Evolutionary conservation across 1,284 basidiomycete genomes (phyloP).

Genomic region (Puccinia sorghi): DNA sequence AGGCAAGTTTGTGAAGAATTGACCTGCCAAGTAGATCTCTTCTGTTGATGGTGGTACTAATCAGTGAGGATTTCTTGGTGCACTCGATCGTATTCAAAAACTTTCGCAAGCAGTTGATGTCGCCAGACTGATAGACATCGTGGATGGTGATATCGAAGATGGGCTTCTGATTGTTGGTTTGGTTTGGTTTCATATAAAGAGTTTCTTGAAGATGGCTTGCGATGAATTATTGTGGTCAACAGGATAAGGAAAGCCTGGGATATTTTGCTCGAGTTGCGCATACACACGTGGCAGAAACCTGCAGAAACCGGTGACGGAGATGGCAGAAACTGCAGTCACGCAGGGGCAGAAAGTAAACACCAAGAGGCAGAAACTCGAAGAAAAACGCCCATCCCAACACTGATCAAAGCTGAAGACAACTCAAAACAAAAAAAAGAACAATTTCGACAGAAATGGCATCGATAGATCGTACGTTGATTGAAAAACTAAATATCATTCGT

Average conservation of each 20-base stretch:
- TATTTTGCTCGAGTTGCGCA: background rate
- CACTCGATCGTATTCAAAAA: conserved; percentile 15
- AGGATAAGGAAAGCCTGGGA: no score
- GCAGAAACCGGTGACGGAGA: background rate
- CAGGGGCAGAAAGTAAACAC: no score
- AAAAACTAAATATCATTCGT: background rate
- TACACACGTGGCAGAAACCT: conserved; percentile 10
- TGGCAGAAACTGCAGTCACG: background rate
- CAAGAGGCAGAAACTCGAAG: no score
- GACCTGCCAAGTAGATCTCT: conserved; percentile 73
- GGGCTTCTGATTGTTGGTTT: background rate
- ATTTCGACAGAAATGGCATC: background rate
- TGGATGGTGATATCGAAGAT: conserved; percentile 42
- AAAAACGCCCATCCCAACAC: no score
- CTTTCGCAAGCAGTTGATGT: conserved; percentile 22
- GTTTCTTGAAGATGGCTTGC: background rate
- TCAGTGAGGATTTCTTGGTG: background rate
- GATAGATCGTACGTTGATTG: background rate
- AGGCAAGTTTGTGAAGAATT: conserved; percentile 75
- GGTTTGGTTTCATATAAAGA: conserved; percentile 29
- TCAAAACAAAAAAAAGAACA: background rate
- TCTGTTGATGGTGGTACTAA: conserved; percentile 68
- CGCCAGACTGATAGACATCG: conserved; percentile 30
- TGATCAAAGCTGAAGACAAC: background rate
- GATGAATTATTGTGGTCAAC: background rate